Conservation (phyloP, 305 asterid species). For the Ilex paraguariensis region DNA sequence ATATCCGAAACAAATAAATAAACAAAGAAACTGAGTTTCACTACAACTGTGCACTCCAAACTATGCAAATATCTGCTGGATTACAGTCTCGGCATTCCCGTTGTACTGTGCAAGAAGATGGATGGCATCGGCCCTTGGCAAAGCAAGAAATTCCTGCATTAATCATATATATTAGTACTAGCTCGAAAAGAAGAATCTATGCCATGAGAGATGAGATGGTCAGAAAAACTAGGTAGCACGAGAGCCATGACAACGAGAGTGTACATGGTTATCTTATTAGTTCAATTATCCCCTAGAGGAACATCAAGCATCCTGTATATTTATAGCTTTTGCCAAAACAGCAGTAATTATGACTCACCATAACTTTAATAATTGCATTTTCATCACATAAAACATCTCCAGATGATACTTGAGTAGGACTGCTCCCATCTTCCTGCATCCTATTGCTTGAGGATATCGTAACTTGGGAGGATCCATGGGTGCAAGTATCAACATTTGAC, state of each 20-base stretch:
- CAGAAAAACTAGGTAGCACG: no score
- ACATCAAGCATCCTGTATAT: no score
- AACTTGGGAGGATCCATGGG: conserved; percentile 75
- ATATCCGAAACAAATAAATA: conserved; percentile 21
- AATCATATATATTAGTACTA: neutral
- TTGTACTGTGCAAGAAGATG: conserved; percentile 91
- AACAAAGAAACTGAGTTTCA: conserved; percentile 24
- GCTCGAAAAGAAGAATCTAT: neutral
- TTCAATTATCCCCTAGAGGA: no score
- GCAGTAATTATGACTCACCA: conserved; percentile 48
- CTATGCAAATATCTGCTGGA: conserved; percentile 85
- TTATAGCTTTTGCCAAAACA: no score
- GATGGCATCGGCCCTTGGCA: conserved; percentile 94
- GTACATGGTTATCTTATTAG: no score
- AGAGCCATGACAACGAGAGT: no score
- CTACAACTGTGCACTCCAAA: conserved; percentile 12
- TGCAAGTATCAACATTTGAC: conserved; percentile 47
- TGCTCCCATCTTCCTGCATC: conserved; percentile 69
- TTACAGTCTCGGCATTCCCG: conserved; percentile 87
- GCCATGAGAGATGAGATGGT: neutral
- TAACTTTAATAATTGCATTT: conserved; percentile 84
- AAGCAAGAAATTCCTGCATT: conserved; percentile 90
- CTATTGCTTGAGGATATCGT: conserved; percentile 57
- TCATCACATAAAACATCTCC: conserved; percentile 72
- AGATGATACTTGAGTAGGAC: conserved; percentile 66